Evolutionary conservation across 2,329 filamentous ascomycete species (phyloP), one percentile per base, ranked within the genome.

Genomic region (Didymella arachidicola): DNA sequence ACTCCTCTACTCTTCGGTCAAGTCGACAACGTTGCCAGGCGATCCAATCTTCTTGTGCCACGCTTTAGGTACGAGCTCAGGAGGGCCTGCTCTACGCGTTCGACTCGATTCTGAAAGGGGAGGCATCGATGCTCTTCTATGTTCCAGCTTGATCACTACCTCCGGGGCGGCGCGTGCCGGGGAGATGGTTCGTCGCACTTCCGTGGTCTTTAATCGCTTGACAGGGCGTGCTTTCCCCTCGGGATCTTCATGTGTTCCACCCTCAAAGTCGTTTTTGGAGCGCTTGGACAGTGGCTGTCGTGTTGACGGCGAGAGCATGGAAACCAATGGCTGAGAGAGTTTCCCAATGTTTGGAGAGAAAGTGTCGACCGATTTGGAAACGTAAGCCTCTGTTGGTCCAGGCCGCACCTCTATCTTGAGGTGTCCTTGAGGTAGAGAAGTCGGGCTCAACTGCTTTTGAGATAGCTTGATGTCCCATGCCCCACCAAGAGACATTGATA

Each of bases 41-140:
- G 10, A 18, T 8, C 39, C 56, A 27, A 50, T 45, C 38, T 53
- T 44, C 19, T 41, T 49, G 22, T 48, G 34, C 49, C 44, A 53
- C 6, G 18, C 26, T 16, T 19, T 53, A 2, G 44, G 49, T 7
- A 44, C 30, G 22, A 39, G 49, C 22, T 34, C 44, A 25, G 30
- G 25, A n/a, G 30, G 44, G 3, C 49, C 32, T 10, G 39, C 41
- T 14, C 14, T 58, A 1, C 49, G 38, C 7, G 44, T 49, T n/a
- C 22, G 45, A 10, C 4, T 27, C 10, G n/a, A n/a, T 14, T n/a
- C 7, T 1, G 27, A 2, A 2, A 18, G 29, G 19, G 27, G 22
- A n/a, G 48, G 54, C 11, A 45, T 25, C 7, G 38, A 34, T 10
- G 10, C 12, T 5, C 29, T 12, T 4, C 44, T 45, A 14, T 27